Base-by-base conservation (phyloP, 1,139 yeast species). In the Zygosaccharomyces sapae region DNA sequence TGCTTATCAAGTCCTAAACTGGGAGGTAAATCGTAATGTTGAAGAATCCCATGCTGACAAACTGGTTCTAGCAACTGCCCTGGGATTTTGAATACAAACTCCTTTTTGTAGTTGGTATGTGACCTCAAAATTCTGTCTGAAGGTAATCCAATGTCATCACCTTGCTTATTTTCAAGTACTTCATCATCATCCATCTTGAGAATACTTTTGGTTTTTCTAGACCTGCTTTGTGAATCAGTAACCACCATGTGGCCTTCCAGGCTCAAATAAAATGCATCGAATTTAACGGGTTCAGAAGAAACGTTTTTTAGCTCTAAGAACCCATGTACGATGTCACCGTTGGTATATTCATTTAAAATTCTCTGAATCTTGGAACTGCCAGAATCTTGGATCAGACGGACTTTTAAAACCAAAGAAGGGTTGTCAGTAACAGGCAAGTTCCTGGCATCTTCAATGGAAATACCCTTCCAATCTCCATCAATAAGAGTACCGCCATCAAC, bases 41-140 rank as follows among this genome's bases (percentile, higher is more conserved):
- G 68, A 30, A 74, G 66, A n/a, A 75, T 66, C 35, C 76, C 75
- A 54, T 80, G 79, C 22, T 74, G 70, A 59, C 90, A 83, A 2
- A 74, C 67, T 31, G 74, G 74, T 56, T 83, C 89, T 37, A 83
- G 65, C 37, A 81, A 65, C 47, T 72, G 74, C 30, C 70, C 69
- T 0, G 89, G 90, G 47, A 83, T 74, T 59, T 74, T 80, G 64
- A 83, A 83, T 22, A 79, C 75, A 62, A 83, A 82, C 55, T 73
- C 77, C 60, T 83, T 83, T 58, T 81, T 82, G 59, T 81, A 80
- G 53, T 70, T 75, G 1, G 65, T 63, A 19, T 74, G 66, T 0
- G 88, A 84, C 46, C 67, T 65, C 33, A 83, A 66, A 0, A 75
- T 61, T 52, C 85, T 67, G 51, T 74, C 75, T 49, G 74, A 67